A percentile compares a stretch with the other conserved stretches of the same genome.
phyloP scores from a whole-genome alignment of 441 rosid genomes.

The Mallotus japonicus region DNA sequence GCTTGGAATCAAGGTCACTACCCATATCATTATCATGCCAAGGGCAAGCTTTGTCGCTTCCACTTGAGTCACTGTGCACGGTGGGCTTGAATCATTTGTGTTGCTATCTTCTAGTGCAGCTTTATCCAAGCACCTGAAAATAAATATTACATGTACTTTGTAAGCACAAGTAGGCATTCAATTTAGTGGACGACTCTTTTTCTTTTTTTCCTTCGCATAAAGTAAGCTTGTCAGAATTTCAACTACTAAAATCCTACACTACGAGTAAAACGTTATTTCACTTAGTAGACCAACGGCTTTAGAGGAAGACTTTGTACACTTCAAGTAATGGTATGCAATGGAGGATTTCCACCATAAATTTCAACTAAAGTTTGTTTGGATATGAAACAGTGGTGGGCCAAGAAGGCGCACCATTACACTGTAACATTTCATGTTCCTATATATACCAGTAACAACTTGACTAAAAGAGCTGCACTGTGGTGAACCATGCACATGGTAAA shows the following conservation, averaged over 20 bases:
- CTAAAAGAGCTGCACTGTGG: constrained; percentile 6
- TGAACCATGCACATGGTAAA: constrained; percentile 16
- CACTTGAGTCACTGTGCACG: constrained; percentile 74
- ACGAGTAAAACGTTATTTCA: too few relatives aligned
- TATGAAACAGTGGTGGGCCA: constrained; percentile 17
- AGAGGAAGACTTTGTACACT: background rate
- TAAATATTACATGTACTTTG: background rate
- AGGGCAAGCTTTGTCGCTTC: constrained; percentile 69
- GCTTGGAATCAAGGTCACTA: constrained; percentile 75
- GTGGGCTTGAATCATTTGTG: constrained; percentile 22
- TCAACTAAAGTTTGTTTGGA: constrained; percentile 17
- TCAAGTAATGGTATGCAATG: constrained; percentile 1
- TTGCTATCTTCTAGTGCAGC: constrained; percentile 58
- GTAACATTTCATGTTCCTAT: constrained; percentile 10
- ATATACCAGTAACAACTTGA: constrained; percentile 19
- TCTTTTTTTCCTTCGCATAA: too few relatives aligned
- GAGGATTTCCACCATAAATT: constrained; percentile 21
- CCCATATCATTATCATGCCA: constrained; percentile 71
- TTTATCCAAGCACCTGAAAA: constrained; percentile 76
- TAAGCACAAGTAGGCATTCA: too few relatives aligned
- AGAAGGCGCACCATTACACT: constrained; percentile 26
- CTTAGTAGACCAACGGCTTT: background rate
- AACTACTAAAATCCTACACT: too few relatives aligned
- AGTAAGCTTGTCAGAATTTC: too few relatives aligned
- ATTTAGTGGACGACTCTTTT: too few relatives aligned